phyloP scores from a whole-genome alignment of 2,329 filamentous ascomycete species.

The Penicillium sp. region DNA sequence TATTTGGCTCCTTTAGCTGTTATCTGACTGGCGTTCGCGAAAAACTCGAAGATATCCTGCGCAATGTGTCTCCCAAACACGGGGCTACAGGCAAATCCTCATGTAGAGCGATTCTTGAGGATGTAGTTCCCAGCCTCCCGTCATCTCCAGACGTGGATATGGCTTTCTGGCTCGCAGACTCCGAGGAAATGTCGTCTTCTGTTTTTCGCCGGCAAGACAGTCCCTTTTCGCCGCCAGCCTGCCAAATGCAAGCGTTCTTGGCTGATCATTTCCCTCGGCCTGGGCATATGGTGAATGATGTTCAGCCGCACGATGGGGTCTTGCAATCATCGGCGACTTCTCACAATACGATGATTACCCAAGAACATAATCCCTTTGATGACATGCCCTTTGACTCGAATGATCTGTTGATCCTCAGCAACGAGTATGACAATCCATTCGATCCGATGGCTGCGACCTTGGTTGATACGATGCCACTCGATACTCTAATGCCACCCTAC shows the following conservation, averaged over 20 bases:
- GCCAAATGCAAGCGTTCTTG: background rate
- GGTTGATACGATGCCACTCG: background rate
- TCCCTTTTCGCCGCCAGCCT: background rate
- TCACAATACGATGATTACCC: background rate
- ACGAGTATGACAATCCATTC: background rate
- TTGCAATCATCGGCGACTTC: background rate
- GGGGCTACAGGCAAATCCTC: background rate
- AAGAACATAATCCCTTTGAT: background rate
- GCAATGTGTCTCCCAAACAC: background rate
- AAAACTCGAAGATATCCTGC: constrained; percentile 10
- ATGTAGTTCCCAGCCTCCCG: constrained; percentile 8
- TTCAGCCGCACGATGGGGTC: background rate
- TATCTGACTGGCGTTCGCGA: background rate
- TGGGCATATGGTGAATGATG: background rate
- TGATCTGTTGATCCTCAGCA: background rate
- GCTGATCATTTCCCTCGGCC: background rate
- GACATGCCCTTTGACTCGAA: background rate
- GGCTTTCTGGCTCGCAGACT: background rate
- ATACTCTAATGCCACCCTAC: background rate
- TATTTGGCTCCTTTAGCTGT: constrained; percentile 4
- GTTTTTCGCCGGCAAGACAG: background rate
- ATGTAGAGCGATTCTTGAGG: background rate
- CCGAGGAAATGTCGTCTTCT: background rate
- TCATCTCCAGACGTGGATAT: constrained; percentile 1
- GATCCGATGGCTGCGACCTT: background rate